Evolutionary conservation across 1,284 basidiomycete genomes (phyloP).

Genomic region (Schizophyllum commune): DNA sequence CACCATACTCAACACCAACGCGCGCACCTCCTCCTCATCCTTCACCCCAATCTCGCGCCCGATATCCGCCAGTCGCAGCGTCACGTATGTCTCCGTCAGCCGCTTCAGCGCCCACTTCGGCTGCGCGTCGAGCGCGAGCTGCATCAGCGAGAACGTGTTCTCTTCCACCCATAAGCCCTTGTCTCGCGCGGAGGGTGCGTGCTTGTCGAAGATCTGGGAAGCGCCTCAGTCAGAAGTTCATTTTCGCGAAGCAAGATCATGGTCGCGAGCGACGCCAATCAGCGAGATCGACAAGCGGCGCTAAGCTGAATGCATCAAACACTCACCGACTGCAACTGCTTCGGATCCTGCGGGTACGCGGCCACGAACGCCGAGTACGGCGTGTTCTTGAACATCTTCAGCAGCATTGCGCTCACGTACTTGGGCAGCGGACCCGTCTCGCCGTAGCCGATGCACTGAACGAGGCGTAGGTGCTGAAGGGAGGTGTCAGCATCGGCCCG

Average conservation of each 20-base stretch:
- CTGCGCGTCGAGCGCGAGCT: constrained; percentile 55
- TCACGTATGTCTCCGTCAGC: constrained; percentile 73
- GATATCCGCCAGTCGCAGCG: constrained; percentile 64
- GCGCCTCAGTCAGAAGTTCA: too few species aligned
- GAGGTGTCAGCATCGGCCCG: too few species aligned
- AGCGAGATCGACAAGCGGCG: too few species aligned
- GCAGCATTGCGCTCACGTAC: constrained; percentile 52
- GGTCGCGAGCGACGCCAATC: too few species aligned
- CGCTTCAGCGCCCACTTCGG: constrained; percentile 70
- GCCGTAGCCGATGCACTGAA: constrained; percentile 9
- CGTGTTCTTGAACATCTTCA: constrained; percentile 52
- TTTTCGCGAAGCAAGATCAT: too few species aligned
- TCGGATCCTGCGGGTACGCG: constrained; percentile 49
- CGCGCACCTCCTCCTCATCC: constrained; percentile 45
- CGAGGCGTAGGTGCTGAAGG: constrained; percentile 6
- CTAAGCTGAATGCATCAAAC: too few species aligned
- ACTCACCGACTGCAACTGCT: constrained; percentile 30
- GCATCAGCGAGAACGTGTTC: constrained; percentile 60
- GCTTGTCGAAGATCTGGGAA: neutral
- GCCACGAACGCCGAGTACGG: constrained; percentile 55
- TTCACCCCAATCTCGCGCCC: constrained; percentile 51
- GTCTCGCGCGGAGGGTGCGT: neutral
- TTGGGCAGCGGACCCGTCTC: constrained; percentile 56
- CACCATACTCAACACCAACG: constrained; percentile 67
- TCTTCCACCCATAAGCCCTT: constrained; percentile 32